Evolutionary conservation across 768 basidiomycete species (phyloP).

Genomic region (Boletus edulis): DNA sequence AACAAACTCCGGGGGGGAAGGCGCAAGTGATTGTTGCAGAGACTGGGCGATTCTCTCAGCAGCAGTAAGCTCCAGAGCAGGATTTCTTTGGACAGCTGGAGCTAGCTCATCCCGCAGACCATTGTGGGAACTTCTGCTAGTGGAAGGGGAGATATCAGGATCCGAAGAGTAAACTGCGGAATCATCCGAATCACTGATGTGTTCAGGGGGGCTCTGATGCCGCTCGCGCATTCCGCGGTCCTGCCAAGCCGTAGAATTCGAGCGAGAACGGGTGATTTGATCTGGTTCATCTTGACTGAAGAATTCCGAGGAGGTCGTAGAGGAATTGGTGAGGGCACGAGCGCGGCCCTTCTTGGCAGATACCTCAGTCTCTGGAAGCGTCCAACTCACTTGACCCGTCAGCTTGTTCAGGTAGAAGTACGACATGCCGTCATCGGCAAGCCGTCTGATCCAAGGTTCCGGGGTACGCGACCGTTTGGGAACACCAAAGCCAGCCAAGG

Average conservation of each 20-base stretch:
- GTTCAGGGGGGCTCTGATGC: slow-evolving; percentile 35
- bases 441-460: slow-evolving; percentile 78
- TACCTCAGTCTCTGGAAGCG: slow-evolving; percentile 48
- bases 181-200: slow-evolving; percentile 74
- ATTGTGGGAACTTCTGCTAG: slow-evolving; percentile 32
- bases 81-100: slow-evolving; percentile 15
- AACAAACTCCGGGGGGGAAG: slow-evolving; percentile 56
- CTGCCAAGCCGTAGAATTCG: slow-evolving; percentile 35
- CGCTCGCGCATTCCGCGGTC: slow-evolving; percentile 25
- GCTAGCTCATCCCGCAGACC: slow-evolving; percentile 21
- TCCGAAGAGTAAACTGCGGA: slow-evolving; percentile 51
- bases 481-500: slow-evolving; percentile 57
- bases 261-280: slow-evolving; percentile 27
- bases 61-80: slow-evolving; percentile 51
- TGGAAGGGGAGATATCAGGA: slow-evolving; percentile 29
- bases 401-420: slow-evolving; percentile 77
- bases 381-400: slow-evolving; percentile 69
- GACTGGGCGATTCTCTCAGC: slow-evolving; percentile 67
- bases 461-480: slow-evolving; percentile 59
- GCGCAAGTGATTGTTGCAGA: slow-evolving; percentile 57
- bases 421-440: slow-evolving; percentile 80
- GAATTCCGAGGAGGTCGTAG: slow-evolving; percentile 32
- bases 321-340: slow-evolving; percentile 33
- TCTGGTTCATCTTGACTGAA: slow-evolving; percentile 23
- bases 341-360: slow-evolving; percentile 29